Base-by-base conservation (phyloP, 2,329 filamentous ascomycete genomes). In the Penicillium sp. region DNA sequence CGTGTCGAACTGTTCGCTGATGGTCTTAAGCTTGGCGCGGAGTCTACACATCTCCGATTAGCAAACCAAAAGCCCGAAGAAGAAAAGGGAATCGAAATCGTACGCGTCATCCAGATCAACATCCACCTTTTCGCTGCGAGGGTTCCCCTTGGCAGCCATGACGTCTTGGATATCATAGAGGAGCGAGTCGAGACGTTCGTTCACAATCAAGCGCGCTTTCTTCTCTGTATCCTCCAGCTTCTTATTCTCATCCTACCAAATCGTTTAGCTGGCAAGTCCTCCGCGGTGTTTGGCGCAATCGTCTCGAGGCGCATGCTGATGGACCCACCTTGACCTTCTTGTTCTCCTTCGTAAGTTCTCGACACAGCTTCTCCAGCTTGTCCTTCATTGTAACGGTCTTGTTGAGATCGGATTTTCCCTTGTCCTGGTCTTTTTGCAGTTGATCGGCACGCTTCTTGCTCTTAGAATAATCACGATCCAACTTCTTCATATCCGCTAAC, bases 1-100 rank as follows among this genome's bases (percentile, higher is more conserved):
- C 59, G 96, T 83, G 77, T 99, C 94, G 75, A 96, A 97, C 76
- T 97, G 94, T 64, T 99, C 94, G 69, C 96, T 89, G 69, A 99
- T 88, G 0, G 92, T 96, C 74, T 96, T 97, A 80, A 89, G 84
- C 72, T 93, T 94, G 59, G 92, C 91, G 69, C 74, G 78, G 61
- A 83, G 81, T 43, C 81, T 82, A 71, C 60, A 62, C 33, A 54
- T 54, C 52, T 63, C 59, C 15, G 61, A 64, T 60, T 55, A 56
- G 55, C 52, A 51, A 54, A 33, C 54, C 27, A 23, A 31, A 23
- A 49, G 33, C 42, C 17, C 23, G 12, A 7, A 25, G 45, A 27
- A 4, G 13, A n/a, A 59, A 38, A 56, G 45, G 48, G 58, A 48
- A 40, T 43, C 35, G n/a, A 23, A 46, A 54, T 78, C 89, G 70